Evolutionary conservation across 176 grass and related monocot genomes (phyloP).

Genomic region (Microstegium vimineum): DNA sequence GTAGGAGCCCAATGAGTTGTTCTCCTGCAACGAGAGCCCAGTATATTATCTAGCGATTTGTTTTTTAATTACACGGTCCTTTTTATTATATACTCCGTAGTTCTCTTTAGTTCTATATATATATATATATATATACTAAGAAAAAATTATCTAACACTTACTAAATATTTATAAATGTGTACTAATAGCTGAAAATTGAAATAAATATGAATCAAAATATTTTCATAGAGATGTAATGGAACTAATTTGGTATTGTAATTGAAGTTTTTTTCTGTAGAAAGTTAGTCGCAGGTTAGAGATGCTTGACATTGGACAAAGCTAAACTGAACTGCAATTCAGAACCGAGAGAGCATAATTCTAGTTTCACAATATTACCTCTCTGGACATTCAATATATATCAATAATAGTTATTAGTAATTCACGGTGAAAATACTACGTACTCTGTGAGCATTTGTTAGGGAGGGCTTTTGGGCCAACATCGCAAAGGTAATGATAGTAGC

Average conservation of each 20-base stretch:
- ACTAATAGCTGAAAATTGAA: not conserved
- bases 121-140: too few species aligned
- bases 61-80: not conserved
- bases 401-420: not conserved
- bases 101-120: too few species aligned
- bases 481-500: not conserved
- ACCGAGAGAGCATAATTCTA: not conserved
- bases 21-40: not conserved
- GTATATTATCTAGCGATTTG: not conserved
- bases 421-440: not conserved
- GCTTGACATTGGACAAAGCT: not conserved
- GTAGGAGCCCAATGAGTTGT: not conserved
- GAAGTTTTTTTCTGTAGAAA: not conserved
- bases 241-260: not conserved
- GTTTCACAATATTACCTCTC: not conserved
- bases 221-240: not conserved
- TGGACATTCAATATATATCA: too few species aligned
- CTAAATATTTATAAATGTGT: not conserved
- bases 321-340: too few species aligned
- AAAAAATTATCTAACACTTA: not conserved
- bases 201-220: not conserved
- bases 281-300: not conserved
- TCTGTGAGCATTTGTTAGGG: not conserved
- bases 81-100: not conserved
- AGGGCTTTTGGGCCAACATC: not conserved